Evolutionary conservation across 345 rosid species (phyloP).

Genomic region (Hevea brasiliensis): DNA sequence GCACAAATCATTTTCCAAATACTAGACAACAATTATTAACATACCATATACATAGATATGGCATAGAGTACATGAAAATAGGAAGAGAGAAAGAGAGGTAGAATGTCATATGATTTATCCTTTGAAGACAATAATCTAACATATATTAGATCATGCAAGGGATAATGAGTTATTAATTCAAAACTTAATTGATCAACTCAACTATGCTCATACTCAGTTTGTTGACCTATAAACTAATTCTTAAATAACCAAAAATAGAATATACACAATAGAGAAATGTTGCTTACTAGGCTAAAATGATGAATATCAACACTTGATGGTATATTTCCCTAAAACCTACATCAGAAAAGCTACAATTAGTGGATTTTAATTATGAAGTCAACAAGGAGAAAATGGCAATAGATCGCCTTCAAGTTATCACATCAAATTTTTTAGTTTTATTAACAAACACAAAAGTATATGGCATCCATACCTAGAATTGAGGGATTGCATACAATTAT

Average conservation of each 20-base stretch:
- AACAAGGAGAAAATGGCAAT: conserved; percentile 7
- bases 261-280: conserved; percentile 6
- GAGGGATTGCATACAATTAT: conserved; percentile 38
- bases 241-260: neutral
- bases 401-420: conserved; percentile 45
- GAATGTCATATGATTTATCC: conserved; percentile 34
- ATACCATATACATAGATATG: too few species aligned
- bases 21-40: neutral
- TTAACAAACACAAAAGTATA: conserved; percentile 49
- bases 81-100: too few species aligned
- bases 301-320: conserved; percentile 42
- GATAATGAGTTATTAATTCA: too few species aligned
- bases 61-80: too few species aligned
- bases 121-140: conserved; percentile 26
- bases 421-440: conserved; percentile 31
- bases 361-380: conserved; percentile 8
- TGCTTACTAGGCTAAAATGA: conserved; percentile 41
- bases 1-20: neutral
- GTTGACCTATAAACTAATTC: neutral
- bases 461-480: conserved; percentile 52
- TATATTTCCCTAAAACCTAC: conserved; percentile 51
- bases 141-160: conserved; percentile 8
- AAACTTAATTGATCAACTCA: too few species aligned
- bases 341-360: conserved; percentile 24
- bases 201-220: neutral